A percentile compares a stretch with the other conserved stretches of the same genome.
Evolutionary conservation across 768 basidiomycete species (phyloP).

Genomic region (Collybiopsis confluens): DNA sequence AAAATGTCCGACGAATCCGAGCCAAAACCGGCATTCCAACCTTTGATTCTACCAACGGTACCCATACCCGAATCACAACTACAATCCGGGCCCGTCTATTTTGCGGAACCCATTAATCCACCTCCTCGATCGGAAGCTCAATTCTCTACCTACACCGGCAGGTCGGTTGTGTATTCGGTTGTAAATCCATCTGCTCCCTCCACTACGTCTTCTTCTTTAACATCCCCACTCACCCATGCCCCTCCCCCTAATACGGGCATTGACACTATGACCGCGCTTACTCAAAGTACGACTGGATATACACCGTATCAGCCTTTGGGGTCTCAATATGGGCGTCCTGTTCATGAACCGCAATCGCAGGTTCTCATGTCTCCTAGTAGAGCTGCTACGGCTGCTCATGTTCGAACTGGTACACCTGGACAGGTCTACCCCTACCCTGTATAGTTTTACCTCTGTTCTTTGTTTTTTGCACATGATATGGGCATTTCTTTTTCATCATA

Average conservation of each 20-base stretch:
- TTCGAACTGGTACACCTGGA: neutral
- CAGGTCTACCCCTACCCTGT: conserved; percentile 1
- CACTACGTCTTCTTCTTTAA: neutral
- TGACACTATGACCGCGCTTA: neutral
- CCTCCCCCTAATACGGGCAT: neutral
- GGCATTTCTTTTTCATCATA: no score
- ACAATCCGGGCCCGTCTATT: neutral
- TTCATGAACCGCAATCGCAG: neutral
- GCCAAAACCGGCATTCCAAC: neutral
- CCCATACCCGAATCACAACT: neutral
- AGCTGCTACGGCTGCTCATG: neutral
- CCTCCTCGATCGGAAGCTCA: conserved; percentile 4
- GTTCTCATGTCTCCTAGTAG: neutral
- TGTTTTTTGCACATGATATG: no score
- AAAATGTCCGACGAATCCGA: neutral
- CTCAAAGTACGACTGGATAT: conserved; percentile 2
- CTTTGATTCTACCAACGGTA: conserved; percentile 3
- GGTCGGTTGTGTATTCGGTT: conserved; percentile 3
- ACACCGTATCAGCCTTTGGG: conserved; percentile 1
- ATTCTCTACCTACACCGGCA: neutral
- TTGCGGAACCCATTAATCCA: neutral
- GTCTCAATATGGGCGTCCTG: neutral
- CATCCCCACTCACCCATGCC: neutral
- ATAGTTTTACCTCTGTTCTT: neutral
- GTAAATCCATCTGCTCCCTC: conserved; percentile 5